Evolutionary conservation across 1,139 yeast species (phyloP).

Genomic region (Pichia norvegensis): DNA sequence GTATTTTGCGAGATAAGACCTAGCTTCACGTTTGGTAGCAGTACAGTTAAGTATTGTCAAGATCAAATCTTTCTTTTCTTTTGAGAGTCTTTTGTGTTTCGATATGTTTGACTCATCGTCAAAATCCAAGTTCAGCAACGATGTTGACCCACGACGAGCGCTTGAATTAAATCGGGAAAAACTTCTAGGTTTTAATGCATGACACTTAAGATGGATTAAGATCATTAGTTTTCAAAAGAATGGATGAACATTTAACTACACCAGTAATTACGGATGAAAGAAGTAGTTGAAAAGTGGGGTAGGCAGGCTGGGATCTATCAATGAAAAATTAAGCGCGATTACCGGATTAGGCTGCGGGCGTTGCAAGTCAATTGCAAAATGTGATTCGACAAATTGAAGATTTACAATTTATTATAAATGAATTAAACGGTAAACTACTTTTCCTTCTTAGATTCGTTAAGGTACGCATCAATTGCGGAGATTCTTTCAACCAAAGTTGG

Average conservation of each 20-base stretch:
- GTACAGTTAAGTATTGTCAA: constrained; percentile 64
- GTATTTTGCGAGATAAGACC: constrained; percentile 56
- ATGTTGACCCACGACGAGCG: background rate
- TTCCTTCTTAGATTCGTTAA: constrained; percentile 19
- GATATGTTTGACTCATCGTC: constrained; percentile 9
- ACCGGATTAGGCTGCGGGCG: constrained; percentile 2
- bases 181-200: too few species aligned
- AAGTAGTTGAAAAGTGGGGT: background rate
- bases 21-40: constrained; percentile 70
- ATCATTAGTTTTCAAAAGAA: background rate
- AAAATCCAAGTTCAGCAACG: constrained; percentile 2
- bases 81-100: constrained; percentile 5
- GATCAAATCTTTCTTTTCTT: constrained; percentile 44
- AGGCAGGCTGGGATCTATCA: too few species aligned
- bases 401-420: too few species aligned
- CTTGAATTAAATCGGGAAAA: background rate
- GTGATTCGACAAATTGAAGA: too few species aligned
- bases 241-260: too few species aligned
- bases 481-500: constrained; percentile 88
- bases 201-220: background rate
- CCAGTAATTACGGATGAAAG: too few species aligned
- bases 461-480: constrained; percentile 48
- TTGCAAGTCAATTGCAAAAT: too few species aligned
- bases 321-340: constrained; percentile 16
- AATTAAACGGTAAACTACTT: constrained; percentile 3